Percentiles rank a stretch among this genome's conserved stretches.
Evolutionary conservation across 176 grass and related monocot genomes (phyloP).

Genomic region (Cocos nucifera): DNA sequence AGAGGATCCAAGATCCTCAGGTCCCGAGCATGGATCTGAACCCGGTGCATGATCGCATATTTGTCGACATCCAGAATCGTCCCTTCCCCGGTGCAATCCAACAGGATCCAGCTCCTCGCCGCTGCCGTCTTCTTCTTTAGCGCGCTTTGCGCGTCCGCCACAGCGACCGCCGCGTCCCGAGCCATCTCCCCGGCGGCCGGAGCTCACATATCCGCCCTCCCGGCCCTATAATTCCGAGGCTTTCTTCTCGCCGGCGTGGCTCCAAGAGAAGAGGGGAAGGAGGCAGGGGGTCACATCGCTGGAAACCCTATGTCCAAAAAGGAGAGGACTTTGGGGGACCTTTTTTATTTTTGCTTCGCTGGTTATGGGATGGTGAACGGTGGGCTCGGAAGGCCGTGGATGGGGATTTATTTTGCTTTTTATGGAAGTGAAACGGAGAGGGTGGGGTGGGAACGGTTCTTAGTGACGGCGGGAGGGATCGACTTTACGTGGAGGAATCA

Average conservation of each 20-base stretch:
- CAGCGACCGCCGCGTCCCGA: slow-evolving; percentile 23
- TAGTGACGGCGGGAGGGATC: too few species aligned
- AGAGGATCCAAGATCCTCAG: slow-evolving; percentile 92
- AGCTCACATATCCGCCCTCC: slow-evolving; percentile 42
- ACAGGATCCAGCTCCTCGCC: slow-evolving; percentile 82
- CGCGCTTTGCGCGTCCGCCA: background rate
- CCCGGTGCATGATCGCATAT: slow-evolving; percentile 95
- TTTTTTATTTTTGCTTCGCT: too few species aligned
- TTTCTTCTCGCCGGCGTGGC: slow-evolving; percentile 4
- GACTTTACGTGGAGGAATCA: too few species aligned
- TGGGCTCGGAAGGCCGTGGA: too few species aligned
- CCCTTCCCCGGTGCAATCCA: slow-evolving; percentile 58
- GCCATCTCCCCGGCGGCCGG: slow-evolving; percentile 6
- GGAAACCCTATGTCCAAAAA: too few species aligned
- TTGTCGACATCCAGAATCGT: slow-evolving; percentile 85
- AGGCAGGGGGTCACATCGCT: too few species aligned
- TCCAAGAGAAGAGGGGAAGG: background rate
- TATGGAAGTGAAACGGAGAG: too few species aligned
- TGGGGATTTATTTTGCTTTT: too few species aligned
- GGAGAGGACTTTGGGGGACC: too few species aligned
- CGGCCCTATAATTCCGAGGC: slow-evolving; percentile 13
- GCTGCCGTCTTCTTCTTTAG: slow-evolving; percentile 48
- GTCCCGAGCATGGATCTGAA: slow-evolving; percentile 92
- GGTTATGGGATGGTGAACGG: too few species aligned
- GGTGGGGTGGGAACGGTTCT: too few species aligned